These are phyloP conservation scores for Hymenoscyphus occultus DNA, from an alignment of 2,329 filamentous ascomycete genomes.

Conservation along the genomic window DNA sequence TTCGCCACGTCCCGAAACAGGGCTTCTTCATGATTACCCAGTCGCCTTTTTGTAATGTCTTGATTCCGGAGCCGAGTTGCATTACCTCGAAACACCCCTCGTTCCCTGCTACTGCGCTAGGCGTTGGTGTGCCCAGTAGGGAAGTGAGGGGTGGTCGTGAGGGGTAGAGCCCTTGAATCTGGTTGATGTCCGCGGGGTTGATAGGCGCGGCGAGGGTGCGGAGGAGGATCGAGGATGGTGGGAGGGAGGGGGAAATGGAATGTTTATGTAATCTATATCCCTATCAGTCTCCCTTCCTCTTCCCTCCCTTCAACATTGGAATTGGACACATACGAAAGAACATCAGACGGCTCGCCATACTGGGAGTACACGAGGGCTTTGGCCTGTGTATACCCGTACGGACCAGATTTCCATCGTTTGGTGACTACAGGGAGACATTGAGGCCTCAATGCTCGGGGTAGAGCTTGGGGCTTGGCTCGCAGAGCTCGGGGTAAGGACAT, in stretches of 20 bases:
- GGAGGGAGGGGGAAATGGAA: conserved; percentile 73
- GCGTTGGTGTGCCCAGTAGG: conserved; percentile 70
- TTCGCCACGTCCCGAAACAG: conserved; percentile 91
- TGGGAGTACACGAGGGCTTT: conserved; percentile 76
- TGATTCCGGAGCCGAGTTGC: conserved; percentile 55
- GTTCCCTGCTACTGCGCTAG: conserved; percentile 79
- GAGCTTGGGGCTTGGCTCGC: conserved; percentile 19
- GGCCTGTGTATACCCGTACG: conserved; percentile 80
- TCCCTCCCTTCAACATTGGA: background rate
- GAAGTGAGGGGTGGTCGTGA: conserved; percentile 75
- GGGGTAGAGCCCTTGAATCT: conserved; percentile 95
- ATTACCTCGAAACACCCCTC: conserved; percentile 94
- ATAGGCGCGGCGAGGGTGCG: conserved; percentile 88
- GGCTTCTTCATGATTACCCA: conserved; percentile 89
- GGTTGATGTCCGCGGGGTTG: conserved; percentile 97
- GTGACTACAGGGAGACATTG: conserved; percentile 15
- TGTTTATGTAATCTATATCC: conserved; percentile 63
- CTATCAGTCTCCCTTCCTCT: background rate
- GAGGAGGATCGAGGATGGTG: conserved; percentile 66
- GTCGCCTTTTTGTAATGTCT: conserved; percentile 66
- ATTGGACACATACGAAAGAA: conserved; percentile 52
- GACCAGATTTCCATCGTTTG: conserved; percentile 48
- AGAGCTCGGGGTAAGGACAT: conserved; percentile 24
- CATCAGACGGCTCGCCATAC: conserved; percentile 72
- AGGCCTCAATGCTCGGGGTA: conserved; percentile 19